A percentile compares a stretch with the other conserved stretches of the same genome.
Evolutionary conservation across 2,329 filamentous ascomycete genomes (phyloP).

Genomic region (Pezicula neosporulosa): DNA sequence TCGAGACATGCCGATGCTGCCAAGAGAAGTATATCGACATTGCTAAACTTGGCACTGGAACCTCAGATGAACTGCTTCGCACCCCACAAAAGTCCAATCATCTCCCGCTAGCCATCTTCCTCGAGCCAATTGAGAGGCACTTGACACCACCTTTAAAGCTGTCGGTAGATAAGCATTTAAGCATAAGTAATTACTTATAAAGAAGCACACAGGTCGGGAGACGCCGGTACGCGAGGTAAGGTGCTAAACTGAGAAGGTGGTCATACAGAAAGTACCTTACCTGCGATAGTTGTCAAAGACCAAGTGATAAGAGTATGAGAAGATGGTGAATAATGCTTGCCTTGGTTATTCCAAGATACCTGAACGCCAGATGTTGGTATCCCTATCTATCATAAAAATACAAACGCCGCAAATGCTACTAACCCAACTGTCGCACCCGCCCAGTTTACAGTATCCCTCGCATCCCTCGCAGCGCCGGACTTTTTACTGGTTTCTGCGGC

Average conservation of each 20-base stretch:
- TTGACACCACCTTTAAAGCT: not conserved
- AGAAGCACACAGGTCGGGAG: not conserved
- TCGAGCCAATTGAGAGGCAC: not conserved
- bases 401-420: not conserved
- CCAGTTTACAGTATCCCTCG: not conserved
- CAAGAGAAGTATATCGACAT: not conserved
- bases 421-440: not conserved
- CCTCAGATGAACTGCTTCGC: not conserved
- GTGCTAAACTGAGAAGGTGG: not conserved
- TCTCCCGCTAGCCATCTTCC: not conserved
- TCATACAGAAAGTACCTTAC: not conserved
- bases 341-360: not conserved
- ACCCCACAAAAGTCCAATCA: not conserved
- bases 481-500: not conserved
- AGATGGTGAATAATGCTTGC: not conserved
- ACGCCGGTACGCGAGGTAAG: not conserved
- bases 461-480: not conserved
- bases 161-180: slow-evolving; percentile 1
- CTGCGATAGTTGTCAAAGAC: not conserved
- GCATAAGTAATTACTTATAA: not conserved
- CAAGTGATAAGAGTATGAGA: not conserved
- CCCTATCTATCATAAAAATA: not conserved
- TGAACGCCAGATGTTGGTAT: too few relatives aligned
- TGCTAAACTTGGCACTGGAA: not conserved
- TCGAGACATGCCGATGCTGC: not conserved